Evolutionary conservation across 139 green algal species (phyloP), one percentile per base, ranked within the genome.

Genomic region (Micromonas pusilla): DNA sequence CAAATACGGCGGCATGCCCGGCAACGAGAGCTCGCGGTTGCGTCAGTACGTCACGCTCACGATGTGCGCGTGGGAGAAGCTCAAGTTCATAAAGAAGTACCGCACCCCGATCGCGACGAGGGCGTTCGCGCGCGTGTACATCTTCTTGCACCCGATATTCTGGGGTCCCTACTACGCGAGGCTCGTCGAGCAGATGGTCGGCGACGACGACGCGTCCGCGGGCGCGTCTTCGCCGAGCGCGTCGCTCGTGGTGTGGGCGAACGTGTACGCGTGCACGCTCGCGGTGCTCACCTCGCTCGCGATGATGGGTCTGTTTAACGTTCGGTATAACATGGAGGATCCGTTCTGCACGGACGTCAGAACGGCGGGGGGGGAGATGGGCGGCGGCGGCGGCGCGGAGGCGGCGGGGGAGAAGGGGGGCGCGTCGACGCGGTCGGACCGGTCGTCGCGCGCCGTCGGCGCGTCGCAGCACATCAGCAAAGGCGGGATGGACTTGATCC

Each of bases 81-180:
- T 78, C 26, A 52, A 62, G 26, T 70, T 70, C 2, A 65, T 78
- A 0, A 78, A 78, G 52, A 52, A 3, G 28, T 78, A 78, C 33
- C 72, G 53, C 52, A 78, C 72, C 45, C 72, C 72, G 19, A 67
- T 70, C 3, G 72, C 72, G 0, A 67, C 53, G 1, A 25, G 72
- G 26, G 72, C 72, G 31, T 78, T 78, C 5, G 72, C 72, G 25
- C 2, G 72, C 0, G 72, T 78, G 52, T 78, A 70, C 53, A 78
- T 78, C 3, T 33, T 78, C 4, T 19, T 68, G 21, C 72, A 78
- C 38, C 52, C 53, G 0, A 67, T 68, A 1, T 78, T 78, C 21
- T 70, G 52, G 72, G 72, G 52, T 1, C 72, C 72, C 9, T 78
- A 78, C 28, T 78, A 78, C 72, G 72, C 72, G 2, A 31, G 68